Base-by-base conservation (phyloP, 495 filamentous ascomycete species). In the Aspergillus coremiiformis region DNA sequence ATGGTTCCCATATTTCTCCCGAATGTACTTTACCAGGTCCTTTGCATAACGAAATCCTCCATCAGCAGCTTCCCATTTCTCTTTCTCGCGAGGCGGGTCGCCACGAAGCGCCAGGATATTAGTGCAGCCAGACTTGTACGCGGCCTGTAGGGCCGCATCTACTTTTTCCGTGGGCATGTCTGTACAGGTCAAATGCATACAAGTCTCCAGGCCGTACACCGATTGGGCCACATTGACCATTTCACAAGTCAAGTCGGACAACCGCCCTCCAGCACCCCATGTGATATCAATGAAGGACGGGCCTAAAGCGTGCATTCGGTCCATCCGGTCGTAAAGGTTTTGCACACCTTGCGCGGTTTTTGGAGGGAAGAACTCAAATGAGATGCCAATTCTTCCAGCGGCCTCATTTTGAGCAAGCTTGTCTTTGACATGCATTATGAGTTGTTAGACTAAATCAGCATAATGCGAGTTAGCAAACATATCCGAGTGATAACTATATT, bases 331-430 rank as follows among this genome's bases (percentile, higher is more conserved):
- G 74, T 99, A 99, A 49, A 99, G 82, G 66, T 99, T 99, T 75
- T 97, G 94, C 8, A 99, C 92, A 79, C 94, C 94, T 78, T 85
- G 67, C 1, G 93, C 92, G 0, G 94, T 99, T 74, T 99, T 99
- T n/a, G 94, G 94, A 41, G 94, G 92, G 71, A 97, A 99, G 78
- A 95, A 99, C 72, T 99, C 94, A 68, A 99, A 99, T 24, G 94
- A 97, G 78, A 96, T 95, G 49, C 87, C 89, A 43, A 90, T 84
- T 57, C 82, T 79, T 64, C 81, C 81, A 53, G 84, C 79, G 54
- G 76, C 74, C 61, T 89, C 78, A 73, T 89, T 86, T 61, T 92
- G 87, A 55, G 85, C 79, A 56, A 99, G 77, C 79, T 96, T 96
- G 55, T 94, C 85, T 49, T 80, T 86, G 78, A 99, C 91, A 76